Evolutionary conservation across 768 basidiomycete species (phyloP).

Genomic region (Steccherinum ochraceum): DNA sequence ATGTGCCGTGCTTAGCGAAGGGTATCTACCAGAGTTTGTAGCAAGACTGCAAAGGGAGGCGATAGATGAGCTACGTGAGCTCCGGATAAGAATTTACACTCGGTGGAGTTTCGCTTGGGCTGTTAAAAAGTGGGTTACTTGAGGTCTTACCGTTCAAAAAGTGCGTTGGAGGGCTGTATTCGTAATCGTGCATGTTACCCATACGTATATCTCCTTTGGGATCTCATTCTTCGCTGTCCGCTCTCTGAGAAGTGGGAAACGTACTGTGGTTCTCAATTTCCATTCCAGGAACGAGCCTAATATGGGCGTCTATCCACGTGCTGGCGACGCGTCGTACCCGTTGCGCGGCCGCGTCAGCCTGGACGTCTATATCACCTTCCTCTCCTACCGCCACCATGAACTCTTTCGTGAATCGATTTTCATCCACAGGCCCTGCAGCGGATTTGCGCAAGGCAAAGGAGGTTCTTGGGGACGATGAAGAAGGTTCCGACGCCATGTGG

Average conservation of each 20-base stretch:
- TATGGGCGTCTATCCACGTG: background rate
- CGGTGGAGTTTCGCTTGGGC: slow-evolving; percentile 29
- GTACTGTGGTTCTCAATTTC: too few species aligned
- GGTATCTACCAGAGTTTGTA: slow-evolving; percentile 24
- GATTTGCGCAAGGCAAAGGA: slow-evolving; percentile 44
- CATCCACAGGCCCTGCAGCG: slow-evolving; percentile 44
- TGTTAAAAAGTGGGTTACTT: slow-evolving; percentile 15
- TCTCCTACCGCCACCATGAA: slow-evolving; percentile 48
- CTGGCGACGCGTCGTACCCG: background rate
- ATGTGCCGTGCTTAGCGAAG: slow-evolving; percentile 23
- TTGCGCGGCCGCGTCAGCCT: background rate
- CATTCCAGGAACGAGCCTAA: background rate
- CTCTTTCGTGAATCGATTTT: slow-evolving; percentile 58
- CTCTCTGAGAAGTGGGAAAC: too few species aligned
- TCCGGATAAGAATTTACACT: slow-evolving; percentile 21
- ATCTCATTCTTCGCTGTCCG: too few species aligned
- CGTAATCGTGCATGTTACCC: too few species aligned
- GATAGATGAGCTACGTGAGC: slow-evolving; percentile 18
- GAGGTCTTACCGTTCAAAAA: too few species aligned
- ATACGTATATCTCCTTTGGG: too few species aligned
- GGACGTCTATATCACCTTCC: background rate
- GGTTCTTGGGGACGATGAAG: slow-evolving; percentile 53
- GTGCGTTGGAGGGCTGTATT: too few species aligned
- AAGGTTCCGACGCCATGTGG: slow-evolving; percentile 67
- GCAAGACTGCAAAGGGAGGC: slow-evolving; percentile 24